A percentile compares a stretch with the other conserved stretches of the same genome.
Evolutionary conservation across 306 rosid species (phyloP).

Genomic region (Vigna unguiculata): DNA sequence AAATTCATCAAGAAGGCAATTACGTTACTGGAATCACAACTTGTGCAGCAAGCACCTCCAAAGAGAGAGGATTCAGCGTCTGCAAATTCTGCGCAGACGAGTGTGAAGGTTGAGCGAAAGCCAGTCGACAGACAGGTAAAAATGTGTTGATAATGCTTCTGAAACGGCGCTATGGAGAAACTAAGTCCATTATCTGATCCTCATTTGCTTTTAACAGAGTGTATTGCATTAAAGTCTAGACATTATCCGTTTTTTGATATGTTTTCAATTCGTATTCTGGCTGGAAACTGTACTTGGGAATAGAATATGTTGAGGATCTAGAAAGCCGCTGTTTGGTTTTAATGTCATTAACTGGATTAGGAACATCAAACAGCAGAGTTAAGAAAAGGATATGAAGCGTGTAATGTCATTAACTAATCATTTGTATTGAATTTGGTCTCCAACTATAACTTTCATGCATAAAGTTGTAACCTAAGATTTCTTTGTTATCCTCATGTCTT

Average conservation of each 20-base stretch:
- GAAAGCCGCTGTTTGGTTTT: background rate
- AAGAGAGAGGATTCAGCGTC: constrained; percentile 44
- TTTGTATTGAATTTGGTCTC: background rate
- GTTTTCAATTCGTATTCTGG: constrained; percentile 27
- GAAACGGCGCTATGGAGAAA: background rate
- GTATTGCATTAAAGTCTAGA: constrained; percentile 32
- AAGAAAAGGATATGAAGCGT: constrained; percentile 3
- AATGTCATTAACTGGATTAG: constrained; percentile 18
- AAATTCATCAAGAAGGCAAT: constrained; percentile 55
- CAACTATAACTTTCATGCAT: background rate
- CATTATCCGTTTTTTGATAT: constrained; percentile 8
- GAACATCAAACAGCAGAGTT: constrained; percentile 1
- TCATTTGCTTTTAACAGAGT: constrained; percentile 14
- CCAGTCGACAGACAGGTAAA: constrained; percentile 82
- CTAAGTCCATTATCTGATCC: background rate
- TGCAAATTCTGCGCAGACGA: constrained; percentile 41
- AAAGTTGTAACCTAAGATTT: background rate
- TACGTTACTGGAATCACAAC: constrained; percentile 59
- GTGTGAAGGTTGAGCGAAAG: constrained; percentile 54
- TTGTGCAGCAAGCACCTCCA: constrained; percentile 47
- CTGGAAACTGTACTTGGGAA: constrained; percentile 17
- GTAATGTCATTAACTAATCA: constrained; percentile 5
- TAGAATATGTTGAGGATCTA: constrained; percentile 4
- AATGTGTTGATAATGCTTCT: constrained; percentile 14
- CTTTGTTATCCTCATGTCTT: constrained; percentile 8